A percentile compares a stretch with the other conserved stretches of the same genome.
phyloP scores from a whole-genome alignment of 2,329 filamentous ascomycete genomes.

The Paraconiothyrium brasiliense region DNA sequence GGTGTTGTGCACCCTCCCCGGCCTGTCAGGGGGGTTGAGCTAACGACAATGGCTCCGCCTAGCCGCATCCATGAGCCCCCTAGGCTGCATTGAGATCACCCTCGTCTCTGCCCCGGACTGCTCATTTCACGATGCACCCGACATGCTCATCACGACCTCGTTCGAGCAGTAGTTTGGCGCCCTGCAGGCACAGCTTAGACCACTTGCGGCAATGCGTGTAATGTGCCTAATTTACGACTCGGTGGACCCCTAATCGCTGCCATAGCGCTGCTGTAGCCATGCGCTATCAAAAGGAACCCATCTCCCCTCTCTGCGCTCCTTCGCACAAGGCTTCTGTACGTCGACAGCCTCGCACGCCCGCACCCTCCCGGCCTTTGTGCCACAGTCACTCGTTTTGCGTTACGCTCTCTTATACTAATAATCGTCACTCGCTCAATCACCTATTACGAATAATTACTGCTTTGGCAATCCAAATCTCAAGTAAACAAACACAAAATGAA shows the following conservation, averaged over 20 bases:
- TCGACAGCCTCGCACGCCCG: conserved; percentile 44
- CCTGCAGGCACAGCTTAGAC: conserved; percentile 29
- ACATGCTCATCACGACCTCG: conserved; percentile 35
- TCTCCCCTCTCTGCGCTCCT: conserved; percentile 35
- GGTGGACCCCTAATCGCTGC: conserved; percentile 41
- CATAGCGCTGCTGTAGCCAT: conserved; percentile 19
- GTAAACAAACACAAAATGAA: conserved; percentile 71
- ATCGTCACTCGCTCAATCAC: conserved; percentile 19
- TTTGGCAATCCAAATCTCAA: conserved; percentile 31
- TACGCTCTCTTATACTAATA: conserved; percentile 29
- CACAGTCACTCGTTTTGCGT: conserved; percentile 46
- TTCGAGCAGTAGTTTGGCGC: conserved; percentile 31
- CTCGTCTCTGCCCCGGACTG: conserved; percentile 34
- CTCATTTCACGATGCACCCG: conserved; percentile 40
- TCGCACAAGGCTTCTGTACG: conserved; percentile 45
- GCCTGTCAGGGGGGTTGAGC: conserved; percentile 26
- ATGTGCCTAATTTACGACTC: conserved; percentile 33
- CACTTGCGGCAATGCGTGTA: conserved; percentile 32
- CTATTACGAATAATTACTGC: conserved; percentile 51
- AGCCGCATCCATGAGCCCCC: conserved; percentile 5
- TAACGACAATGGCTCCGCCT: conserved; percentile 12
- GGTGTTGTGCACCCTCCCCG: conserved; percentile 19
- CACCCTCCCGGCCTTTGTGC: conserved; percentile 45
- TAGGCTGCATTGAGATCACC: conserved; percentile 10
- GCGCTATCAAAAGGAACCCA: conserved; percentile 41